Evolutionary conservation across 1,284 basidiomycete species (phyloP), one percentile per base, ranked within the genome.

Genomic region (Trametes polyzona): DNA sequence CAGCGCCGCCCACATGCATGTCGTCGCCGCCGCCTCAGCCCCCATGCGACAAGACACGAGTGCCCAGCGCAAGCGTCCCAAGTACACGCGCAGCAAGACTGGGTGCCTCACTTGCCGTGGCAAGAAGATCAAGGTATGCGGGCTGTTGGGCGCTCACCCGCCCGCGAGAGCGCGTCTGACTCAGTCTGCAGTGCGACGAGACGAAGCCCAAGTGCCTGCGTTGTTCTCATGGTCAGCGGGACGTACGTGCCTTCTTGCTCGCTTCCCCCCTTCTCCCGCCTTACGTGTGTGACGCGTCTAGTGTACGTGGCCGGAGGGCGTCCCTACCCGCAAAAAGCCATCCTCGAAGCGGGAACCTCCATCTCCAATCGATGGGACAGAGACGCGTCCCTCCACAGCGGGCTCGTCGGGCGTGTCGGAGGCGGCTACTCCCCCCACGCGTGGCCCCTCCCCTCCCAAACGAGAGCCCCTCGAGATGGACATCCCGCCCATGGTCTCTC

Each of bases 71-170:
- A 92, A 91, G 71, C 87, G 90, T 44, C 90, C 90, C 48, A 93
- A 93, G 76, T 93, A 92, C 67, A 92, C 90, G 61, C 83, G 90
- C 64, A 91, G 88, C 75, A 93, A 93, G 74, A 91, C 90, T 0
- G 90, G 90, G 19, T 93, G 90, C 68, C 73, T 93, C 68, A 93
- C 90, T 27, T 93, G 90, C 78, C 83, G 90, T 67, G 82, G 84
- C 62, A 93, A 93, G 78, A 93, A 93, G 81, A 90, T 93, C 67
- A 93, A 93, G 83, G 90, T 91, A 60, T 52, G 80, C 58, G 30
- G 33, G 69, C 46, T 44, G n/a, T 42, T 36, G 41, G 33, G 32
- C 54, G 37, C 47, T n/a, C 52, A 58, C 51, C 52, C 14, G 29
- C 27, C 16, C 57, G 33, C 27, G 33, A n/a, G n/a, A n/a, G n/a